Conservation (phyloP, 2,329 filamentous ascomycete genomes). For the Phaeosphaeriaceae sp. region DNA sequence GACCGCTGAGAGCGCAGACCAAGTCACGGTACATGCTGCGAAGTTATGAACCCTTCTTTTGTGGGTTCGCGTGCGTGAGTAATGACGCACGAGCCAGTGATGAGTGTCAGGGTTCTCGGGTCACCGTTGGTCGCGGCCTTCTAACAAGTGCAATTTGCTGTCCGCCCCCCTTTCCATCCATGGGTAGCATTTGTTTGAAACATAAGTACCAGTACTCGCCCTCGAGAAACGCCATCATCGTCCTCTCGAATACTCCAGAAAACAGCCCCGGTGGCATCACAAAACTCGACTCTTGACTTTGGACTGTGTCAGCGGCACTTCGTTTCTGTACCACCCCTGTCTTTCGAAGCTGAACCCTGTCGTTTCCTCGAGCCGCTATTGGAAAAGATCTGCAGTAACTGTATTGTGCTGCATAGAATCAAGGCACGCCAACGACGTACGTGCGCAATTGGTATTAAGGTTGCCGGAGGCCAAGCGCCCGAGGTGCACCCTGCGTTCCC, state of each 20-base stretch:
- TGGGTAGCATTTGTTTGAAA: background rate
- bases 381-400: constrained; percentile 16
- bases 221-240: background rate
- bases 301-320: constrained; percentile 5
- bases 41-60: background rate
- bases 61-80: background rate
- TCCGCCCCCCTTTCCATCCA: background rate
- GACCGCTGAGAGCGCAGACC: background rate
- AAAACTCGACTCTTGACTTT: background rate
- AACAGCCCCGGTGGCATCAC: constrained; percentile 1
- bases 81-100: constrained; percentile 2
- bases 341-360: background rate
- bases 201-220: background rate
- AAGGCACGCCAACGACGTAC: constrained; percentile 28
- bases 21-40: constrained; percentile 5
- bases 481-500: constrained; percentile 31
- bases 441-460: constrained; percentile 16
- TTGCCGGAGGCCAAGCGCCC: constrained; percentile 10
- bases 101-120: background rate
- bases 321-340: constrained; percentile 1
- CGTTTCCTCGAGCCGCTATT: constrained; percentile 19
- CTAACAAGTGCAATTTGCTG: constrained; percentile 1
- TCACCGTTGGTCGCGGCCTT: background rate
- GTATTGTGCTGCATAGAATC: constrained; percentile 19
- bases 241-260: background rate